Base-by-base conservation (phyloP, 2,329 filamentous ascomycete genomes). In the Diaporthe australafricana region DNA sequence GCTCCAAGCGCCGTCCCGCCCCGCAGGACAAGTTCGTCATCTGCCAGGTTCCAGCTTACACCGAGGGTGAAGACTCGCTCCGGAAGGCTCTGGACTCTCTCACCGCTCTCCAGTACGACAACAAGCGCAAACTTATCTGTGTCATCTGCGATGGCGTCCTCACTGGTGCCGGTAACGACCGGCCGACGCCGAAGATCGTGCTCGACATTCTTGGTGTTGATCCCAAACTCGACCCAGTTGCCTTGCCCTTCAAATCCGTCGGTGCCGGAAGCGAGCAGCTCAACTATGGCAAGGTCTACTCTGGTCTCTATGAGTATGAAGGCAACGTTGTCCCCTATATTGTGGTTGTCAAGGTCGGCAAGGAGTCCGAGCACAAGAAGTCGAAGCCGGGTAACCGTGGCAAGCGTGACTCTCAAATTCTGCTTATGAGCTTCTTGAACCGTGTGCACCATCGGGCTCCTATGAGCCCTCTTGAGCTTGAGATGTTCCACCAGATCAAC, bases 401-500 rank as follows among this genome's bases (percentile, higher is more conserved):
- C 83, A 99, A 99, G 86, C 95, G 96, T 87, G 96, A 99, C 83
- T 98, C 96, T 42, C 96, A 99, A 83, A 94, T 99, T 78, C 83
- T 98, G 75, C 87, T 98, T 63, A 95, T 99, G 92, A 96, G 93
- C 84, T 99, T 99, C 89, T 90, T 99, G 77, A 99, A 99, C 84
- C 94, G 96, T 73, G 96, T 99, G 56, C 96, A 99, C 81, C 94
- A 98, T 82, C 93, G 95, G 74, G 87, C 93, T 2, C 92, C 96
- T 0, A 99, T 99, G 96, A 96, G 92, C 74, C 96, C 96, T 20
- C 90, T 99, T 16, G 96, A 99, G 81, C 86, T 99, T 56, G 96
- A 99, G 82, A 97, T 98, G 88, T 98, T 98, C 86, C 96, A 99
- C 80, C 96, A 99, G 81, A 94, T 99, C 86, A 98, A 98, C 88